phyloP scores from a whole-genome alignment of 1,284 basidiomycete species.

The Heliocybe sulcata region DNA sequence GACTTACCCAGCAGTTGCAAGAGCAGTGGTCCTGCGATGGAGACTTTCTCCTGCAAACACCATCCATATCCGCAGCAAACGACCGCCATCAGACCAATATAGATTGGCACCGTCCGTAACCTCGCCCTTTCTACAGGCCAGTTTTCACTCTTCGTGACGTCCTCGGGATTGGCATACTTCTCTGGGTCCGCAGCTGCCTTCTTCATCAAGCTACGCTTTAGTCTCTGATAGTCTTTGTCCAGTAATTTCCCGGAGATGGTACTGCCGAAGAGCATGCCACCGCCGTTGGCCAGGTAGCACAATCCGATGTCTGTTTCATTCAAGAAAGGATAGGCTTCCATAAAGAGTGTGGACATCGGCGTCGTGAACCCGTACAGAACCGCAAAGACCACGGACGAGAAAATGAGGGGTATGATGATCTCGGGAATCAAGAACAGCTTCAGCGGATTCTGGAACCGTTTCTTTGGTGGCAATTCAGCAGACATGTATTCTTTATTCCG shows the following conservation, averaged over 20 bases:
- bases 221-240: slow-evolving; percentile 45
- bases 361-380: slow-evolving; percentile 62
- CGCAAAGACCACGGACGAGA: slow-evolving; percentile 51
- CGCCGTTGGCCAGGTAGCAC: slow-evolving; percentile 64
- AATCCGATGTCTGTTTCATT: slow-evolving; percentile 59
- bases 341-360: slow-evolving; percentile 59
- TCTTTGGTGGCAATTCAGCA: slow-evolving; percentile 20
- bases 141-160: slow-evolving; percentile 25
- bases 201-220: slow-evolving; percentile 24
- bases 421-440: slow-evolving; percentile 51
- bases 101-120: slow-evolving; percentile 34
- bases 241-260: slow-evolving; percentile 42
- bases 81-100: slow-evolving; percentile 31
- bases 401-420: slow-evolving; percentile 53
- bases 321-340: slow-evolving; percentile 49
- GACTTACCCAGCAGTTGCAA: slow-evolving; percentile 48
- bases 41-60: slow-evolving; percentile 42
- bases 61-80: slow-evolving; percentile 58
- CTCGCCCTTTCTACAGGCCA: slow-evolving; percentile 57
- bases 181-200: slow-evolving; percentile 16
- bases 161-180: slow-evolving; percentile 15
- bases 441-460: slow-evolving; percentile 48
- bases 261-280: slow-evolving; percentile 46
- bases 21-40: slow-evolving; percentile 50
- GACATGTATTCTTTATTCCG: slow-evolving; percentile 14